A percentile compares a stretch with the other conserved stretches of the same genome.
Evolutionary conservation across 129 eudicot genomes (phyloP).

Genomic region (Lonicera japonica): DNA sequence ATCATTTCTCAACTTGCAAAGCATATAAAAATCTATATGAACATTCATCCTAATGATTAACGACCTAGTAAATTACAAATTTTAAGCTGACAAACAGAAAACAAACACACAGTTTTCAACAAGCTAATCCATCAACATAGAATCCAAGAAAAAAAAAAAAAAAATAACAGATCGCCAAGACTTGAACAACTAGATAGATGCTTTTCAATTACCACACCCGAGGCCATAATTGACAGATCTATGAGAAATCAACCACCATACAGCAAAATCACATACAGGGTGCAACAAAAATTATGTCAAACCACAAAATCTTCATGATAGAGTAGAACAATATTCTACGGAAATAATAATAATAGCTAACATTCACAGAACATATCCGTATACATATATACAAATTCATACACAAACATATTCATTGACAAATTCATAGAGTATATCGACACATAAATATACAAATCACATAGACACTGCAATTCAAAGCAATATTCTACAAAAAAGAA

Average conservation of each 20-base stretch:
- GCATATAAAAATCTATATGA: too few species aligned
- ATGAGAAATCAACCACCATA: not conserved
- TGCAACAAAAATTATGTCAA: not conserved
- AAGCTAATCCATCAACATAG: not conserved
- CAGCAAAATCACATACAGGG: not conserved
- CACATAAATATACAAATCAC: too few species aligned
- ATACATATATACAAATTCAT: too few species aligned
- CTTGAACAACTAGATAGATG: not conserved
- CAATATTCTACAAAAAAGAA: too few species aligned
- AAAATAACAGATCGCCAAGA: not conserved
- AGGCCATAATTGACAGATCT: not conserved
- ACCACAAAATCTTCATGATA: too few species aligned
- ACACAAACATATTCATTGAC: too few species aligned
- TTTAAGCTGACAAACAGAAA: not conserved
- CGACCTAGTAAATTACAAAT: not conserved
- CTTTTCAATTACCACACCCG: not conserved
- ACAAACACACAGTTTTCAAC: not conserved
- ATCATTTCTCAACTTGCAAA: not conserved
- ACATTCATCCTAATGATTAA: too few species aligned
- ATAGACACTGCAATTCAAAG: too few species aligned
- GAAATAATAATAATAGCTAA: too few species aligned
- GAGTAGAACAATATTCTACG: too few species aligned
- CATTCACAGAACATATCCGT: too few species aligned
- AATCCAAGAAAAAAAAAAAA: not conserved
- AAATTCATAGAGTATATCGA: too few species aligned